Evolutionary conservation across 768 basidiomycete genomes (phyloP).

Genomic region (Cyclocybe cylindracea): DNA sequence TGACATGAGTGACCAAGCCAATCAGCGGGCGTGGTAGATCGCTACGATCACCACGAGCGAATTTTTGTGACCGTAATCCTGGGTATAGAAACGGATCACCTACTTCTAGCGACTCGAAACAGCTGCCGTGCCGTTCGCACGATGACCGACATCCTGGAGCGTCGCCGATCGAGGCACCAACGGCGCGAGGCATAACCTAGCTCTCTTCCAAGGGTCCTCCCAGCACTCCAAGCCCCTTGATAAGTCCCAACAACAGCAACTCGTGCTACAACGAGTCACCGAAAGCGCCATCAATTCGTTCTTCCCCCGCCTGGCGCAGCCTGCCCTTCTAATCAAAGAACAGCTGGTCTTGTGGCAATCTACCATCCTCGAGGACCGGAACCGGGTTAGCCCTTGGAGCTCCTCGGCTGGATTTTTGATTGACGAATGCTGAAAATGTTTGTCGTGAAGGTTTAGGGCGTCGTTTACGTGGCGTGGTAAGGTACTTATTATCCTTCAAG

Average conservation of each 20-base stretch:
- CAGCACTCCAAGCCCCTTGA: constrained; percentile 25
- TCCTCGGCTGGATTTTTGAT: constrained; percentile 46
- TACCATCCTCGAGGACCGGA: constrained; percentile 51
- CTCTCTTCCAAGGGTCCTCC: background rate
- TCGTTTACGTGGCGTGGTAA: constrained; percentile 57
- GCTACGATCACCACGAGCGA: no score
- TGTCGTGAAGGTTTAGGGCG: constrained; percentile 45
- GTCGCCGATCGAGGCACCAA: constrained; percentile 53
- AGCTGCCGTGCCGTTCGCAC: constrained; percentile 67
- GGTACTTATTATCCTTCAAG: constrained; percentile 13
- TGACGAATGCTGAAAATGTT: constrained; percentile 46
- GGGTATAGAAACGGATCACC: no score
- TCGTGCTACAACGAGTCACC: constrained; percentile 40
- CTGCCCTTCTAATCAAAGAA: constrained; percentile 40
- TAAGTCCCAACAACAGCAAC: constrained; percentile 42
- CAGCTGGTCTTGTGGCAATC: constrained; percentile 52
- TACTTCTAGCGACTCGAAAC: no score
- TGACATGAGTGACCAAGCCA: no score
- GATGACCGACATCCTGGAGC: constrained; percentile 48
- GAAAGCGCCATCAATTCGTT: constrained; percentile 46
- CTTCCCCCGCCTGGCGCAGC: constrained; percentile 40
- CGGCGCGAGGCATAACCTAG: constrained; percentile 36
- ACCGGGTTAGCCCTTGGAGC: constrained; percentile 58
- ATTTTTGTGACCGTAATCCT: no score
- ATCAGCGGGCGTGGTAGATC: no score